A percentile compares a stretch with the other conserved stretches of the same genome.
These are phyloP conservation scores for Diaporthe aspalathi DNA, from an alignment of 2,329 filamentous ascomycete species.

Conservation along the genomic window DNA sequence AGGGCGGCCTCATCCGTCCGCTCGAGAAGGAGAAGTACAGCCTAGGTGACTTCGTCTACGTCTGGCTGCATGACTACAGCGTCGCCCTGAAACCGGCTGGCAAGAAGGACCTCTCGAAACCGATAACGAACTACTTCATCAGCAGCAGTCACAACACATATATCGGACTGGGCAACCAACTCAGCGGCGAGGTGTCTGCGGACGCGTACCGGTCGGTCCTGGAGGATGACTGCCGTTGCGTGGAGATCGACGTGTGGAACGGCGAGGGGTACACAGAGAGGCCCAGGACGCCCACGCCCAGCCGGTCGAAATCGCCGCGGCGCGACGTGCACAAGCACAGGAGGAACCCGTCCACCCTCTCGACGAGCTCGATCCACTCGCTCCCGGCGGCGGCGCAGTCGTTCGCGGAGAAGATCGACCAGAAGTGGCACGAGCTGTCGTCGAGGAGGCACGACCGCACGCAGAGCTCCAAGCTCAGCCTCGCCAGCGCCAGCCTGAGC, in stretches of 20 bases:
- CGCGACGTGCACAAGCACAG: constrained; percentile 52
- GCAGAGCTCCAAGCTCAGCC: constrained; percentile 52
- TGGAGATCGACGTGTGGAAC: constrained; percentile 97
- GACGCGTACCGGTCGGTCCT: constrained; percentile 84
- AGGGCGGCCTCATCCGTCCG: constrained; percentile 56
- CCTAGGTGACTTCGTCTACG: constrained; percentile 62
- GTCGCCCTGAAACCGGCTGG: constrained; percentile 57
- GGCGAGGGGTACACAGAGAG: constrained; percentile 58
- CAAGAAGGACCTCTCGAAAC: constrained; percentile 70
- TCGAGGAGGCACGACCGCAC: constrained; percentile 46
- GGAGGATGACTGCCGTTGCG: constrained; percentile 82
- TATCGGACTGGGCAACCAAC: constrained; percentile 82
- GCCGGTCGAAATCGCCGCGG: constrained; percentile 50
- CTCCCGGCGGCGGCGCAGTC: constrained; percentile 58
- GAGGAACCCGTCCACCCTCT: constrained; percentile 59
- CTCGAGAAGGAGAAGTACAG: constrained; percentile 56
- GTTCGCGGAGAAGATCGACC: constrained; percentile 50
- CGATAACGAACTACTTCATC: constrained; percentile 91
- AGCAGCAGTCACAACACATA: constrained; percentile 97
- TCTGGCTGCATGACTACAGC: constrained; percentile 57
- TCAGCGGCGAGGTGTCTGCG: constrained; percentile 80
- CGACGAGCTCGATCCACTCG: constrained; percentile 44
- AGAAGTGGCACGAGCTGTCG: constrained; percentile 46
- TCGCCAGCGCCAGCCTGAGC: constrained; percentile 56
- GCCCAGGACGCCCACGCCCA: constrained; percentile 50